phyloP scores from a whole-genome alignment of 2,329 filamentous ascomycete species.

The Ophidiomyces ophidiicola region DNA sequence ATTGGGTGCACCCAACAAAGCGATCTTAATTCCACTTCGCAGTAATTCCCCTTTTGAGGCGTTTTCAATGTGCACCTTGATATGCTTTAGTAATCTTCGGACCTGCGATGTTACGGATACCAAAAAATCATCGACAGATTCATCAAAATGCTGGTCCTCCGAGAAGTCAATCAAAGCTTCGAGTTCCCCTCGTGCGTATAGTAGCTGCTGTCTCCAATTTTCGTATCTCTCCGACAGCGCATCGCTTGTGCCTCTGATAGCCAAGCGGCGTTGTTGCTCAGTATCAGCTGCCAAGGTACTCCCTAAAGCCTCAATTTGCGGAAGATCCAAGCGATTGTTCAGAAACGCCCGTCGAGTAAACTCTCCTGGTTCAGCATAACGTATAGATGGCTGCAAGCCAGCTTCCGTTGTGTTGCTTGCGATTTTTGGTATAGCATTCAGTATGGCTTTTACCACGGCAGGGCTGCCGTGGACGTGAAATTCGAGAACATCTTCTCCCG shows the following conservation, averaged over 20 bases:
- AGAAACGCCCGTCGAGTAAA: constrained; percentile 89
- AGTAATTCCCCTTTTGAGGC: constrained; percentile 73
- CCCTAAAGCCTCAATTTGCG: constrained; percentile 60
- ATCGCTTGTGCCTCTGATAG: constrained; percentile 64
- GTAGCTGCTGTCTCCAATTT: constrained; percentile 60
- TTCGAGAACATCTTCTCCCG: constrained; percentile 85
- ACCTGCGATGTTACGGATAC: constrained; percentile 57
- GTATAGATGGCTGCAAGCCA: constrained; percentile 37
- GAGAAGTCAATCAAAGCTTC: constrained; percentile 95
- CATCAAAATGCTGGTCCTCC: constrained; percentile 94
- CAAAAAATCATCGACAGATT: constrained; percentile 62
- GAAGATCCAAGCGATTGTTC: constrained; percentile 71
- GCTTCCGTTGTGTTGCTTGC: constrained; percentile 12
- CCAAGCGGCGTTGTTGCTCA: constrained; percentile 81
- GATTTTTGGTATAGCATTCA: constrained; percentile 56
- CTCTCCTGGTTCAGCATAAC: constrained; percentile 88
- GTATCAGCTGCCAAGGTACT: constrained; percentile 57
- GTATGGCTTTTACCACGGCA: constrained; percentile 75
- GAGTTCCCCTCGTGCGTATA: constrained; percentile 76
- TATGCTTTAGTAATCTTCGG: constrained; percentile 45
- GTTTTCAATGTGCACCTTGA: constrained; percentile 60
- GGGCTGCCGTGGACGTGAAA: constrained; percentile 87
- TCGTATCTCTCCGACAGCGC: constrained; percentile 66
- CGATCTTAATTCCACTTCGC: constrained; percentile 71
- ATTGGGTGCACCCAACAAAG: constrained; percentile 82